Conservation (phyloP, 176 grass and related monocot species). For the Oryza meridionalis region DNA sequence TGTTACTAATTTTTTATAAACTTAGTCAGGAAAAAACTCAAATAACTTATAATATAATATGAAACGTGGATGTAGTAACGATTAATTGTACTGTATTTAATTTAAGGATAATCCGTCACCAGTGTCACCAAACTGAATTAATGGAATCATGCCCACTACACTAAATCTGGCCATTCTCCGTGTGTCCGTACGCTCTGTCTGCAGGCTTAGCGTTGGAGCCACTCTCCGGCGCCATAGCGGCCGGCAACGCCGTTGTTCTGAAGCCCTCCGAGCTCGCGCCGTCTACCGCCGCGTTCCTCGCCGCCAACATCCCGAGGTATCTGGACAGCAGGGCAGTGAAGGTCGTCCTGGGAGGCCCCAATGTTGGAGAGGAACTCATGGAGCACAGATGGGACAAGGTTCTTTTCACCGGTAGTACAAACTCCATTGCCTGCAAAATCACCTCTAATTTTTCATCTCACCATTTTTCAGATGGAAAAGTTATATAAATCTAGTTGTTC, state of each 20-base stretch:
- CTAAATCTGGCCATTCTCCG: background rate
- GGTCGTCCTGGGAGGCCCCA: conserved; percentile 63
- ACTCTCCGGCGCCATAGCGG: conserved; percentile 70
- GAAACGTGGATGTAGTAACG: background rate
- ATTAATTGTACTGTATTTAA: background rate
- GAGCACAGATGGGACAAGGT: conserved; percentile 90
- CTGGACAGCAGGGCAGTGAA: conserved; percentile 64
- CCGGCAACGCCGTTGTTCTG: conserved; percentile 71
- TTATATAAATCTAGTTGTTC: background rate
- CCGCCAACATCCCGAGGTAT: conserved; percentile 56
- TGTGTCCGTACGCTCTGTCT: background rate
- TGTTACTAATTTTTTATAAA: no score
- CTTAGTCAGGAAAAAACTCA: no score
- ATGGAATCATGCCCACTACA: background rate
- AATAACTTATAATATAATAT: no score
- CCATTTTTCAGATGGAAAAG: background rate
- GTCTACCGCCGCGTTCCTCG: conserved; percentile 57
- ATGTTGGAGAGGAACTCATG: conserved; percentile 76
- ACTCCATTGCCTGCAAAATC: background rate
- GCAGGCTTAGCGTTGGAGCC: conserved; percentile 71
- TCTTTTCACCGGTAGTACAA: conserved; percentile 73
- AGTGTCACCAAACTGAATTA: background rate
- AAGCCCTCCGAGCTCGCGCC: conserved; percentile 90
- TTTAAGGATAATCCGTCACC: background rate
- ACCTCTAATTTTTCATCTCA: background rate